Evolutionary conservation across 2,329 filamentous ascomycete species (phyloP).

Genomic region (Nemania sp.): DNA sequence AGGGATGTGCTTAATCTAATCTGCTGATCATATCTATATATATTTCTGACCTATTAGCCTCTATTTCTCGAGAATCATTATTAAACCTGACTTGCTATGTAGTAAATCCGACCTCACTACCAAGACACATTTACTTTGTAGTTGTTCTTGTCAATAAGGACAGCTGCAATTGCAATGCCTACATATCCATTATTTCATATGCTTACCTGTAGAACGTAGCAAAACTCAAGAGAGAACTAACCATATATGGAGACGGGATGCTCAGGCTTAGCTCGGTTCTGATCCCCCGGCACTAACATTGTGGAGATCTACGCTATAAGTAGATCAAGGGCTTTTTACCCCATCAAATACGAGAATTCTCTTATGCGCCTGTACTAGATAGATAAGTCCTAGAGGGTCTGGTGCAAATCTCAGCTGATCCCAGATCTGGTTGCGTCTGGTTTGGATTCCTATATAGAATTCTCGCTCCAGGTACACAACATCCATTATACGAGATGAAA

Average conservation of each 20-base stretch:
- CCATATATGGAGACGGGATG: neutral
- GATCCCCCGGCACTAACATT: conserved; percentile 3
- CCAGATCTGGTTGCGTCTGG: neutral
- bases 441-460: neutral
- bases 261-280: conserved; percentile 17
- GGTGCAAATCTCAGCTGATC: neutral
- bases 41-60: too few relatives aligned
- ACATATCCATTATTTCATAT: too few relatives aligned
- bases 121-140: conserved; percentile 4
- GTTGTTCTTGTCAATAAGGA: too few relatives aligned
- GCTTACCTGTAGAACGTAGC: too few relatives aligned
- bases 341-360: conserved; percentile 33
- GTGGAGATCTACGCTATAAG: neutral
- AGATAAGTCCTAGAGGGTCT: neutral
- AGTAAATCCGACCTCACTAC: too few relatives aligned
- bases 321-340: conserved; percentile 26
- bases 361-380: conserved; percentile 17
- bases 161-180: too few relatives aligned
- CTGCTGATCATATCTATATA: too few relatives aligned
- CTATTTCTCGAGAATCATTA: too few relatives aligned
- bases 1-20: too few relatives aligned
- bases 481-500: neutral
- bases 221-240: neutral
- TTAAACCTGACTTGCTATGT: too few relatives aligned
- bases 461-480: neutral